Percentiles rank a stretch among this genome's conserved stretches.
phyloP scores from a whole-genome alignment of 108 stramenopile genomes.

The Cyclotella cryptica region DNA sequence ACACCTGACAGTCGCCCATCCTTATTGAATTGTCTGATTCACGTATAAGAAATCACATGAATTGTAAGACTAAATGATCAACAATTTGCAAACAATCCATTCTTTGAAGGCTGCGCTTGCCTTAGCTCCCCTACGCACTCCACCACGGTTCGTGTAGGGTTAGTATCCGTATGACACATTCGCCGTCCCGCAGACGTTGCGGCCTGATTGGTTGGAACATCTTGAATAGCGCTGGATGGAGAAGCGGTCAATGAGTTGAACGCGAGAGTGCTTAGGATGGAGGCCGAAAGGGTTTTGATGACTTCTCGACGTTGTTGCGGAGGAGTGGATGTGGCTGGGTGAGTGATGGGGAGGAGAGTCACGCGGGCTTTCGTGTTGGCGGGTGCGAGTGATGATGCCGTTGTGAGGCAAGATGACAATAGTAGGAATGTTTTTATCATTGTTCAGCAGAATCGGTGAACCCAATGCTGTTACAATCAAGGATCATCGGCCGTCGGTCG shows the following conservation, averaged over 20 bases:
- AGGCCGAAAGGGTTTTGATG: slow-evolving; percentile 35
- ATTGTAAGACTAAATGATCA: neutral
- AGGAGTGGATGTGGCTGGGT: neutral
- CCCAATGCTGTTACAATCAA: too few species aligned
- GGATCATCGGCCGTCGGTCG: too few species aligned
- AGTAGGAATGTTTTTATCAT: neutral
- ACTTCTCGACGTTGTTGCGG: slow-evolving; percentile 52
- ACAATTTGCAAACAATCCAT: neutral
- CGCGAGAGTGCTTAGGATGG: slow-evolving; percentile 48
- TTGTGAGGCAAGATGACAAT: neutral
- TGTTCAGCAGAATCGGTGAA: neutral
- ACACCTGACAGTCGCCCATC: slow-evolving; percentile 73
- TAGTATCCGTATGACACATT: slow-evolving; percentile 76
- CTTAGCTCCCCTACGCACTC: slow-evolving; percentile 71
- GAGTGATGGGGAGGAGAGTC: neutral
- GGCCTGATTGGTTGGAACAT: slow-evolving; percentile 57
- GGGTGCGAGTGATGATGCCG: neutral
- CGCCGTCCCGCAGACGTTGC: slow-evolving; percentile 81
- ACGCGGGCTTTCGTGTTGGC: neutral
- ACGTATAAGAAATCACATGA: neutral
- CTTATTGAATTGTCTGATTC: slow-evolving; percentile 20
- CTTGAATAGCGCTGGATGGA: slow-evolving; percentile 43
- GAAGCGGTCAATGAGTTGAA: slow-evolving; percentile 55
- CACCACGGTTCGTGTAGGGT: slow-evolving; percentile 77
- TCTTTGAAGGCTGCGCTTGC: neutral